These are phyloP conservation scores for Globisporangium apiculatum DNA, from an alignment of 352 stramenopile genomes.

Conservation along the genomic window DNA sequence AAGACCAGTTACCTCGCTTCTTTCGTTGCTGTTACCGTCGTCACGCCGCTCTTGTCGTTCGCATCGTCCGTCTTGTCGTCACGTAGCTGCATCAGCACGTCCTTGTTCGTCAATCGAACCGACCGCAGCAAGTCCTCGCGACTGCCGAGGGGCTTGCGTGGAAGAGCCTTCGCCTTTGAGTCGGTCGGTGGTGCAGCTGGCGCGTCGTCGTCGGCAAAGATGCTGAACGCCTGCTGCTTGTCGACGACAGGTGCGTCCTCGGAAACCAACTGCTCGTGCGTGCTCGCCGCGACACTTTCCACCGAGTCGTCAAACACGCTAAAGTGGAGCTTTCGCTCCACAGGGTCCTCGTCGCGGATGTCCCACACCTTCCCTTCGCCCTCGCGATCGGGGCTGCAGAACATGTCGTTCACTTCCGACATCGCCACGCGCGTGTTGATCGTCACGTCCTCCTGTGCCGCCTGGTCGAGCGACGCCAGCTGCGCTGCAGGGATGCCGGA, in stretches of 20 bases:
- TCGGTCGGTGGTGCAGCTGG: conserved; percentile 15
- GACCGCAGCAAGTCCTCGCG: conserved; percentile 59
- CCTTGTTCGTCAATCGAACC: conserved; percentile 69
- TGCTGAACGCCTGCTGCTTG: conserved; percentile 37
- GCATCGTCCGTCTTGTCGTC: conserved; percentile 11
- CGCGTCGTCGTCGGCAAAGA: conserved; percentile 36
- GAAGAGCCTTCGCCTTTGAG: conserved; percentile 24
- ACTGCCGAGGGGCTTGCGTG: conserved; percentile 53
- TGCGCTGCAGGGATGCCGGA: conserved; percentile 10
- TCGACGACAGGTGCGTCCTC: conserved; percentile 31
- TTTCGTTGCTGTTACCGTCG: not conserved
- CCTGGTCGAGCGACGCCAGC: conserved; percentile 17
- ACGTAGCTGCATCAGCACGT: conserved; percentile 57
- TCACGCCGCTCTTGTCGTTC: no score
- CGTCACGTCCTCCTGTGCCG: conserved; percentile 78
- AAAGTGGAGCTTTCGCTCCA: conserved; percentile 80
- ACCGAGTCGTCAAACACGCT: conserved; percentile 78
- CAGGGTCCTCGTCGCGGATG: conserved; percentile 50
- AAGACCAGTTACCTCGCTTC: conserved; percentile 30
- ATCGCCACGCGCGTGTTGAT: conserved; percentile 83
- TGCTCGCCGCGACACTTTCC: conserved; percentile 47
- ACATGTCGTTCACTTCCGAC: conserved; percentile 84
- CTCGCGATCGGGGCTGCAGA: conserved; percentile 65
- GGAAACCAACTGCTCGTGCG: conserved; percentile 39
- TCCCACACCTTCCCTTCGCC: conserved; percentile 34